Evolutionary conservation across 805 yeast species (phyloP), one percentile per base, ranked within the genome.

Genomic region (Groenewaldozyma tartarivorans): DNA sequence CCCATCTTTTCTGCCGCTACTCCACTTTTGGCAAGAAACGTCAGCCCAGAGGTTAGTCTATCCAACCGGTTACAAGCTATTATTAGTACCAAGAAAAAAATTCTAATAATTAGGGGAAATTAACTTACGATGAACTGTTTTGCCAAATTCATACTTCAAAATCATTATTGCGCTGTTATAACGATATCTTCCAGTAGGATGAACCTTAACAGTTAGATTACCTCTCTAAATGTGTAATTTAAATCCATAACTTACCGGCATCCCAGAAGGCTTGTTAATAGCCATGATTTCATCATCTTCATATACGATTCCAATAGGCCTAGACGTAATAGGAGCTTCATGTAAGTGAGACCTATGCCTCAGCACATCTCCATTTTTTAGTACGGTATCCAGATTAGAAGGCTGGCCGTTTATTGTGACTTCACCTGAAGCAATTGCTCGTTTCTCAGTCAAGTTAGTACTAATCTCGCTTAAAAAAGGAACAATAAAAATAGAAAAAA

Each of bases 261-360:
- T 74, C 0, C 98, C 96, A 3, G 94, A 75, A 0, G 99, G 98
- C 51, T 92, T 92, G 57, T 90, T 95, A 17, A 92, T 80, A 2
- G 84, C 94, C 3, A 90, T 68, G 18, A 86, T 59, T 38, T 81
- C 74, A 11, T 82, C 90, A 56, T 86, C 81, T 54, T 88, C 86
- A 55, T 71, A 73, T 0, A 88, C 85, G 27, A 84, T 77, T 40
- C 72, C 71, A 39, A 87, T 77, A 0, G 73, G 73, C 54, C 42
- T 63, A 44, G 60, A 66, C 29, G 40, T 81, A 61, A 88, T 92
- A 0, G 94, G 77, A 2, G 97, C 96, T 56, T 92, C 99, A 55
- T 92, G 96, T 37, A 94, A 74, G 57, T 87, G 97, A 37, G 82
- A 70, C 40, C 83, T 64, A 60, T 92, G 97, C 20, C 77, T 71